These are phyloP conservation scores for Comarum palustre DNA, from an alignment of 306 rosid genomes.

Conservation along the genomic window DNA sequence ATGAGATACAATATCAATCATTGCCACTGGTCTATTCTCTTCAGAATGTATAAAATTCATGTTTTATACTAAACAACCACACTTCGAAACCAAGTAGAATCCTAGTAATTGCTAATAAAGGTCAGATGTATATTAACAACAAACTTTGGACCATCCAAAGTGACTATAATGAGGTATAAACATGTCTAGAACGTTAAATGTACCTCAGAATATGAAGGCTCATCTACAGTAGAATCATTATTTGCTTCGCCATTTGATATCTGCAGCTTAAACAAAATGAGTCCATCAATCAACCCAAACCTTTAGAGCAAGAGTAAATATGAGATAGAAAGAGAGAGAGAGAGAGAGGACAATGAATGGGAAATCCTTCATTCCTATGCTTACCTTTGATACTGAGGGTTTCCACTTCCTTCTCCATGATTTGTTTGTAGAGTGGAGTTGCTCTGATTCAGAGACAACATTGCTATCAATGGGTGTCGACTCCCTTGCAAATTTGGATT, in stretches of 20 bases:
- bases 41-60: background rate
- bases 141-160: background rate
- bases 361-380: slow-evolving; percentile 1
- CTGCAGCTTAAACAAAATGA: slow-evolving; percentile 37
- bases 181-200: slow-evolving; percentile 6
- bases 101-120: background rate
- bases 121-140: background rate
- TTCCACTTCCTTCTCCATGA: slow-evolving; percentile 60
- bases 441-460: slow-evolving; percentile 46
- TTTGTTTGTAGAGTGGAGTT: slow-evolving; percentile 35
- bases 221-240: slow-evolving; percentile 29
- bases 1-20: slow-evolving; percentile 9
- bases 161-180: background rate
- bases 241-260: slow-evolving; percentile 35
- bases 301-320: background rate
- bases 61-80: background rate
- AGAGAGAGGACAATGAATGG: background rate
- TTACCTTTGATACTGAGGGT: slow-evolving; percentile 46
- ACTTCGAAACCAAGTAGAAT: background rate
- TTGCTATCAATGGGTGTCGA: slow-evolving; percentile 24
- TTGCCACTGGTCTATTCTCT: background rate
- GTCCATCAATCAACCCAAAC: slow-evolving; percentile 11
- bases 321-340: background rate
- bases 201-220: slow-evolving; percentile 52
- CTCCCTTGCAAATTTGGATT: slow-evolving; percentile 62